Conservation (phyloP, 352 stramenopile species). For the Chrysophaeum taylorii region DNA sequence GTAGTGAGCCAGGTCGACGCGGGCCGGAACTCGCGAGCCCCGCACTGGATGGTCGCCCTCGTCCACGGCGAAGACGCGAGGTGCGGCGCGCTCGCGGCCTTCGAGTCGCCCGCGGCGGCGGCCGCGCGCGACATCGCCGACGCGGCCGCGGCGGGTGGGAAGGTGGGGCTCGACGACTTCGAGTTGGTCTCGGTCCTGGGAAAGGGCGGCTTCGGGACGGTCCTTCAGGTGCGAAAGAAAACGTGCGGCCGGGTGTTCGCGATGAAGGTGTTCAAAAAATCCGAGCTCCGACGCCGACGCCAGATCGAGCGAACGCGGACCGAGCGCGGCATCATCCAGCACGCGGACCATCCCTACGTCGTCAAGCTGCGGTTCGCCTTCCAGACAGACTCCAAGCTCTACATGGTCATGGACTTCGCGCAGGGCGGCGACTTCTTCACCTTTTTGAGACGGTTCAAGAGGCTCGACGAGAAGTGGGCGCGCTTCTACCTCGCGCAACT, state of each 20-base stretch:
- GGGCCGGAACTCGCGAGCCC: background rate
- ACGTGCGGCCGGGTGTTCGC: constrained; percentile 28
- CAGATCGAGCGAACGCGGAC: constrained; percentile 82
- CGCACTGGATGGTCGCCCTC: background rate
- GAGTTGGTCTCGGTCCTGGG: constrained; percentile 73
- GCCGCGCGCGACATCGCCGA: constrained; percentile 1
- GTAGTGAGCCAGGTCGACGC: constrained; percentile 25
- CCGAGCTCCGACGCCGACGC: constrained; percentile 55
- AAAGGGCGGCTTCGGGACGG: constrained; percentile 69
- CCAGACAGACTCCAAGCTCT: constrained; percentile 60
- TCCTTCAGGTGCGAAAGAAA: constrained; percentile 66
- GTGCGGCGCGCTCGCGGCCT: background rate
- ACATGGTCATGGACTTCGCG: constrained; percentile 89
- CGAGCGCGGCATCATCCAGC: constrained; percentile 74
- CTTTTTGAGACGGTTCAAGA: constrained; percentile 47
- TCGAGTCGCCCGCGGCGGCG: background rate
- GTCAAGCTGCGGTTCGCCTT: constrained; percentile 87
- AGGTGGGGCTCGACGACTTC: constrained; percentile 65
- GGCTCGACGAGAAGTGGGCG: constrained; percentile 57
- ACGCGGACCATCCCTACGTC: constrained; percentile 85
- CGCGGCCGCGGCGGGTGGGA: constrained; percentile 36
- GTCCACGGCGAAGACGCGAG: background rate
- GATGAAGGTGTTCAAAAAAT: constrained; percentile 83
- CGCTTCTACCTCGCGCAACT: constrained; percentile 75
- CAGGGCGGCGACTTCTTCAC: constrained; percentile 81